Evolutionary conservation across 805 yeast genomes (phyloP).

Genomic region (Metschnikowia baotianmanensis): DNA sequence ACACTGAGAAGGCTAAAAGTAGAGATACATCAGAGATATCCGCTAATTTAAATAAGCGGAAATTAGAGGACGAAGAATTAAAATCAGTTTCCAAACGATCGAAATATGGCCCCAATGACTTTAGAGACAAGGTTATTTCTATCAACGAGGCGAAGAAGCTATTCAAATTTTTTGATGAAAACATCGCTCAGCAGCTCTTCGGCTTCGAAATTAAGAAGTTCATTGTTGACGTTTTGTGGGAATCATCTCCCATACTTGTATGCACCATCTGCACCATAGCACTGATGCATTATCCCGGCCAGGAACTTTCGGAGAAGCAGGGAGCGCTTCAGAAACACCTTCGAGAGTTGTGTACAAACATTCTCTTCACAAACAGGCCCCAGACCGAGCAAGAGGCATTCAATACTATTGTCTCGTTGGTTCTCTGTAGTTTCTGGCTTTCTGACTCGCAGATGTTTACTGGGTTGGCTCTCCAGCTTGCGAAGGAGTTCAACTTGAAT

Average conservation of each 20-base stretch:
- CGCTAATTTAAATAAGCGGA: background rate
- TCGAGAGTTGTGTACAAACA: constrained; percentile 33
- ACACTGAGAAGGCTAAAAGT: background rate
- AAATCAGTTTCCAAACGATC: background rate
- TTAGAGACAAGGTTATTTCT: constrained; percentile 36
- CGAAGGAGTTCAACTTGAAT: constrained; percentile 44
- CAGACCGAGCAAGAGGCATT: constrained; percentile 48
- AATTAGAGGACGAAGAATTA: background rate
- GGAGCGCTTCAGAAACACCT: constrained; percentile 28
- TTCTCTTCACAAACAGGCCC: constrained; percentile 38
- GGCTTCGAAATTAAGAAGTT: constrained; percentile 59
- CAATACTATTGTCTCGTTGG: constrained; percentile 59
- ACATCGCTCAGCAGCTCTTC: constrained; percentile 62
- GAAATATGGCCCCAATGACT: constrained; percentile 18
- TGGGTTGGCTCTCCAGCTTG: constrained; percentile 65
- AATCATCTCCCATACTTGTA: constrained; percentile 53
- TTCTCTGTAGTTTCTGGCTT: constrained; percentile 69
- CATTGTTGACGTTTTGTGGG: constrained; percentile 50
- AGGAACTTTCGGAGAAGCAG: constrained; percentile 28
- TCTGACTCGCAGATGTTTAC: constrained; percentile 63
- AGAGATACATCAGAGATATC: background rate
- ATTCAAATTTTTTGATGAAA: constrained; percentile 49
- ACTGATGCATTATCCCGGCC: constrained; percentile 54
- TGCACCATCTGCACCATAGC: constrained; percentile 62
- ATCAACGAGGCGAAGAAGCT: constrained; percentile 46